These are phyloP conservation scores for Cercophora sp. DNA, from an alignment of 495 filamentous ascomycete species.

Conservation along the genomic window DNA sequence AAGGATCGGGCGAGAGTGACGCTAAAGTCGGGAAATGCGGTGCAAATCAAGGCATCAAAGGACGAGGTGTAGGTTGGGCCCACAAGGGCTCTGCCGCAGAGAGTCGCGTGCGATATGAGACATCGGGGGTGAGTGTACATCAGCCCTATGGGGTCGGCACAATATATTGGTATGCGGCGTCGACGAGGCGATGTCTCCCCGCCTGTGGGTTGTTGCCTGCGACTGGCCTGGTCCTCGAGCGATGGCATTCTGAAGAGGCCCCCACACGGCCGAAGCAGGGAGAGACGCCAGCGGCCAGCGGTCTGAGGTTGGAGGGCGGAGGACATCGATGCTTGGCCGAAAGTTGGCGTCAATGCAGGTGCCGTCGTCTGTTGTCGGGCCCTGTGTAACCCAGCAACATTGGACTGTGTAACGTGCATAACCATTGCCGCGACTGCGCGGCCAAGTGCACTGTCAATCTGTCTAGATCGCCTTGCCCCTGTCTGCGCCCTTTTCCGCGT, in stretches of 20 bases:
- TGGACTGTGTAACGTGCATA: no score
- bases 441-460: no score
- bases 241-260: background rate
- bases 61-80: no score
- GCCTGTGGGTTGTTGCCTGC: constrained; percentile 4
- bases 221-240: background rate
- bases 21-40: background rate
- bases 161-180: background rate
- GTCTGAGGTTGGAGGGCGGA: background rate
- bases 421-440: no score
- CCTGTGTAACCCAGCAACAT: no score
- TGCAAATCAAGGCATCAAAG: no score
- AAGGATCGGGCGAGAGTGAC: background rate
- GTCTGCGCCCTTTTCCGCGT: no score
- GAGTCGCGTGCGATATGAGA: background rate
- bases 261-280: background rate
- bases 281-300: background rate
- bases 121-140: background rate
- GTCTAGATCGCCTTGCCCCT: no score
- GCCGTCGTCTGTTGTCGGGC: background rate
- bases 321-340: background rate
- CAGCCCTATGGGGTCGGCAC: constrained; percentile 4
- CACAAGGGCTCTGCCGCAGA: no score
- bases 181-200: background rate
- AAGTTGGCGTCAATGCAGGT: background rate